These are phyloP conservation scores for Kurtzmaniella fragi DNA, from an alignment of 805 yeast species.

Conservation along the genomic window DNA sequence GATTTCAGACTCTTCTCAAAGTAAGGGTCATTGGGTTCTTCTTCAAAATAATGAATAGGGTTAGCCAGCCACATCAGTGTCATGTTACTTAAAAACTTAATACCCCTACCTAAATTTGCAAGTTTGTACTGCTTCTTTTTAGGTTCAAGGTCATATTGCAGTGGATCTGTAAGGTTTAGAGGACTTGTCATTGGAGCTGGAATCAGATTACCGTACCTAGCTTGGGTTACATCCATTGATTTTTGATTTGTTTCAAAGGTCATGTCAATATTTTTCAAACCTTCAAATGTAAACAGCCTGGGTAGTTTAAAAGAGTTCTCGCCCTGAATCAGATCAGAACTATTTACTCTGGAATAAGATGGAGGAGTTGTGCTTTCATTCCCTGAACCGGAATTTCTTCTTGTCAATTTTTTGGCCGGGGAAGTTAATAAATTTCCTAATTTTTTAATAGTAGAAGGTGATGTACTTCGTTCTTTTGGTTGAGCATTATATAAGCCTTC, in stretches of 20 bases:
- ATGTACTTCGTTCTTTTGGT: not conserved
- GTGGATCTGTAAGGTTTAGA: constrained; percentile 22
- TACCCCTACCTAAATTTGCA: constrained; percentile 17
- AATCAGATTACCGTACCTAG: constrained; percentile 12
- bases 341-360: too few relatives aligned
- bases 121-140: constrained; percentile 12
- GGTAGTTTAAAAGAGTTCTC: constrained; percentile 17
- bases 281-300: constrained; percentile 25
- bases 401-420: constrained; percentile 14
- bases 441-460: constrained; percentile 11
- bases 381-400: constrained; percentile 1
- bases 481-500: too few relatives aligned
- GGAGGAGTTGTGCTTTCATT: too few relatives aligned
- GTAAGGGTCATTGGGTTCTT: constrained; percentile 40
- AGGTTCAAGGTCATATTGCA: constrained; percentile 10
- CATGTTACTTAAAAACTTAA: constrained; percentile 26
- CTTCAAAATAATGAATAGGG: constrained; percentile 56
- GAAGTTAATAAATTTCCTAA: constrained; percentile 14
- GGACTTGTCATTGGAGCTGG: constrained; percentile 12
- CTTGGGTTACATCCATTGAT: constrained; percentile 18
- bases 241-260: constrained; percentile 25
- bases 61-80: constrained; percentile 49
- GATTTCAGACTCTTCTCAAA: constrained; percentile 42
- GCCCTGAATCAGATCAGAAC: too few relatives aligned
- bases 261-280: constrained; percentile 29